Evolutionary conservation across 2,329 filamentous ascomycete species (phyloP).

Genomic region (Cladosporium sp.): DNA sequence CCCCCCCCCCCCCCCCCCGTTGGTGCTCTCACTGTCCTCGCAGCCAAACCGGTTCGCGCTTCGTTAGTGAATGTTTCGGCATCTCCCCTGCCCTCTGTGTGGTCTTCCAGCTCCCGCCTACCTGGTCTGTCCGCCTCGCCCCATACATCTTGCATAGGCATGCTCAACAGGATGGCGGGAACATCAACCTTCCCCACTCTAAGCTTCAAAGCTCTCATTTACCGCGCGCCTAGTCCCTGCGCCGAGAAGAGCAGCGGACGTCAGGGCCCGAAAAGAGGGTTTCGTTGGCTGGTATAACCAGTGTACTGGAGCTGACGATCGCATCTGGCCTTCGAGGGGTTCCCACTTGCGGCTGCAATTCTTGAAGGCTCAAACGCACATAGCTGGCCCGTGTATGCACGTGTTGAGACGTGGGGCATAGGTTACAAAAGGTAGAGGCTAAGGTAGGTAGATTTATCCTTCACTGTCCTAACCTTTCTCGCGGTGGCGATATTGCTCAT

Average conservation of each 20-base stretch:
- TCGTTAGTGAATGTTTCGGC: background rate
- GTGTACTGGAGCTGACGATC: background rate
- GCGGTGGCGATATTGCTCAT: background rate
- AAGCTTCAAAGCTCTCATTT: background rate
- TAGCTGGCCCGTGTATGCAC: background rate
- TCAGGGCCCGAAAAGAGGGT: background rate
- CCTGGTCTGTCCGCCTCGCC: conserved; percentile 1
- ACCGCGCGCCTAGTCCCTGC: background rate
- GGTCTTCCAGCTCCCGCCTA: background rate
- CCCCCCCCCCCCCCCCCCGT: conserved; percentile 4
- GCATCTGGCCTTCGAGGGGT: background rate
- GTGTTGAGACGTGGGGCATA: background rate
- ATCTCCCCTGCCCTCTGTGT: background rate
- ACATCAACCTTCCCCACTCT: background rate
- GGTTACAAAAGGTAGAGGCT: background rate
- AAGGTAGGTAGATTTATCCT: too few species aligned
- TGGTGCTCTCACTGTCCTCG: background rate
- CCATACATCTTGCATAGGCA: background rate
- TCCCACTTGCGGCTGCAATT: background rate
- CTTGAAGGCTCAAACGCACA: background rate
- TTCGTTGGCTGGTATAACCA: background rate
- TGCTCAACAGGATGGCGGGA: background rate
- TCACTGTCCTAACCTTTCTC: background rate
- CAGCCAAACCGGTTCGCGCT: background rate
- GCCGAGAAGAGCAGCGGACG: background rate